Evolutionary conservation across 2,329 filamentous ascomycete species (phyloP).

Genomic region (Colletotrichum eleusines): DNA sequence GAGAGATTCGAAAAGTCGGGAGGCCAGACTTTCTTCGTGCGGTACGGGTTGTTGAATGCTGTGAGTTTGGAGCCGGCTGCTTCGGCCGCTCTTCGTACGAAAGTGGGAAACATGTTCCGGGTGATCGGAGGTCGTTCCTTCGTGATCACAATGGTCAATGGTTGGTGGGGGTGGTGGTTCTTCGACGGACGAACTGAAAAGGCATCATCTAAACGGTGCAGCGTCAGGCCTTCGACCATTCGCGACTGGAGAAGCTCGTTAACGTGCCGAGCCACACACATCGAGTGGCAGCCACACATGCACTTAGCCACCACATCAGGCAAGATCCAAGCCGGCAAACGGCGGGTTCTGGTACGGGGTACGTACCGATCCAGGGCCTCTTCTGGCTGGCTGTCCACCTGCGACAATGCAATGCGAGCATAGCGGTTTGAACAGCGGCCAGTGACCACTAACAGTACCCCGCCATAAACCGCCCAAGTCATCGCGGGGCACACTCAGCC

Average conservation of each 20-base stretch:
- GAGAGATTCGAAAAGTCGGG: slow-evolving; percentile 79
- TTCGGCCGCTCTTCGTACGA: slow-evolving; percentile 47
- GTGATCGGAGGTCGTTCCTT: background rate
- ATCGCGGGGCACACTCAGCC: slow-evolving; percentile 43
- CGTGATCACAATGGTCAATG: slow-evolving; percentile 9
- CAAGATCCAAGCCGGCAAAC: background rate
- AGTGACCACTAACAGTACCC: slow-evolving; percentile 38
- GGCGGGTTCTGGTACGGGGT: background rate
- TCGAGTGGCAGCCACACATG: background rate
- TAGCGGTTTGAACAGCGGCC: slow-evolving; percentile 20
- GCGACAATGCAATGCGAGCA: background rate
- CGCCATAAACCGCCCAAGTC: slow-evolving; percentile 36
- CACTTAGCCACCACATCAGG: background rate
- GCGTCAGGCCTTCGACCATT: background rate
- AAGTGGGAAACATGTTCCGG: slow-evolving; percentile 51
- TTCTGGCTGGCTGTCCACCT: background rate
- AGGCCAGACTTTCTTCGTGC: slow-evolving; percentile 80
- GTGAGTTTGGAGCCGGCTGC: slow-evolving; percentile 44
- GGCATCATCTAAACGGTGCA: slow-evolving; percentile 7
- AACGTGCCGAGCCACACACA: slow-evolving; percentile 13
- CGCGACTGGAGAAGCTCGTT: slow-evolving; percentile 18
- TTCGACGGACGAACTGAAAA: background rate
- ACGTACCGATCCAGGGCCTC: slow-evolving; percentile 21
- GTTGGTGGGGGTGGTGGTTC: too few relatives aligned
- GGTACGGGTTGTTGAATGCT: slow-evolving; percentile 68